Evolutionary conservation across 768 basidiomycete genomes (phyloP).

Genomic region (Sarcodon sp.): DNA sequence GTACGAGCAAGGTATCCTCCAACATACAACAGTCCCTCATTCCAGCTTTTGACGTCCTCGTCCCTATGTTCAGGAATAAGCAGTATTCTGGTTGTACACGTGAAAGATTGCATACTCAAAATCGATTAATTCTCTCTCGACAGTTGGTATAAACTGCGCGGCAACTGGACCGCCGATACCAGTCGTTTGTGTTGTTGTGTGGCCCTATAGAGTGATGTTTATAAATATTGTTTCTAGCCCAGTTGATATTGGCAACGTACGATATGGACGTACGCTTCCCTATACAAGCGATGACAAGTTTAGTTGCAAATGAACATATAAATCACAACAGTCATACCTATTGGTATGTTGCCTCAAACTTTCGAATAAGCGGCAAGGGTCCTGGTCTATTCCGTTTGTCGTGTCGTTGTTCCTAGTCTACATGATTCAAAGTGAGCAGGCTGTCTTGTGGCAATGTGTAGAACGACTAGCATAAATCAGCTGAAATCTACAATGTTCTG

Average conservation of each 20-base stretch:
- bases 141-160: slow-evolving; percentile 87
- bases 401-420: no score
- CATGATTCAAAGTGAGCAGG: no score
- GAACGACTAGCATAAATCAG: no score
- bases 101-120: slow-evolving; percentile 42
- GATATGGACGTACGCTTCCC: slow-evolving; percentile 37
- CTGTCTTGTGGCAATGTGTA: no score
- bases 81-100: not conserved
- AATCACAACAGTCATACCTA: slow-evolving; percentile 31
- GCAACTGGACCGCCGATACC: slow-evolving; percentile 62
- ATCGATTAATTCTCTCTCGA: slow-evolving; percentile 90
- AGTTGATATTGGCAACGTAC: slow-evolving; percentile 53
- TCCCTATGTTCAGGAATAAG: slow-evolving; percentile 34
- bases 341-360: slow-evolving; percentile 80
- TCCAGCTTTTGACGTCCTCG: slow-evolving; percentile 78
- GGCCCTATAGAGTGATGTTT: slow-evolving; percentile 37
- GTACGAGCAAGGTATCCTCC: slow-evolving; percentile 74
- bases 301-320: not conserved
- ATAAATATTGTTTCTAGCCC: not conserved
- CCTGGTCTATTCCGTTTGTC: no score
- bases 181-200: slow-evolving; percentile 87
- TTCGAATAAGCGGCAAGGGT: slow-evolving; percentile 39
- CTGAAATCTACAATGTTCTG: no score
- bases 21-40: slow-evolving; percentile 74
- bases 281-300: not conserved